Percentiles rank a stretch among this genome's conserved stretches.
phyloP scores from a whole-genome alignment of 2,329 filamentous ascomycete genomes.

The Bipolaris victoriae region DNA sequence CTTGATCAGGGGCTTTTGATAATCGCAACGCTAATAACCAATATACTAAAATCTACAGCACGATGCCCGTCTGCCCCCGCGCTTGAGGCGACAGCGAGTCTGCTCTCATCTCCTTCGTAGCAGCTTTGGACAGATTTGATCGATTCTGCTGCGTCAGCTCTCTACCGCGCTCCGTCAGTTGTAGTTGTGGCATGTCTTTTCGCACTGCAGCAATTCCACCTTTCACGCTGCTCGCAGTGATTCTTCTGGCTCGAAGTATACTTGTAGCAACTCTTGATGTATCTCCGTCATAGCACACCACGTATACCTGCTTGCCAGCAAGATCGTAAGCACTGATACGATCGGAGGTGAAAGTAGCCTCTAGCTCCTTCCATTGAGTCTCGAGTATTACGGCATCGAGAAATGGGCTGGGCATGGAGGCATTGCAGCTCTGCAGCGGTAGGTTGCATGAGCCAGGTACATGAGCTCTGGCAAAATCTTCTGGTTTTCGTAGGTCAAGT shows the following conservation, averaged over 20 bases:
- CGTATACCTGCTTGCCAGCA: constrained; percentile 23
- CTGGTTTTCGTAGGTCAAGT: constrained; percentile 26
- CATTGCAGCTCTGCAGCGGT: constrained; percentile 23
- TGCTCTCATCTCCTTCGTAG: constrained; percentile 2
- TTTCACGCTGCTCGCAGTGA: constrained; percentile 25
- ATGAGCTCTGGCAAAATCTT: constrained; percentile 23
- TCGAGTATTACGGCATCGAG: constrained; percentile 23
- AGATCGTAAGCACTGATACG: constrained; percentile 28
- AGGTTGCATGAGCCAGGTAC: constrained; percentile 30
- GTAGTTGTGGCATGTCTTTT: constrained; percentile 19
- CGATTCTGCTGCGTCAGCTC: constrained; percentile 12
- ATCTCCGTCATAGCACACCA: constrained; percentile 29
- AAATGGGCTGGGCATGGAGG: constrained; percentile 21
- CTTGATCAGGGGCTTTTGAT: too few relatives aligned
- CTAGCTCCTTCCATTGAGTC: constrained; percentile 29
- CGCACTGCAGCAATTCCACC: constrained; percentile 22
- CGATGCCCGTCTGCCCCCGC: constrained; percentile 3
- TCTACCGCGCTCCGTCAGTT: constrained; percentile 13
- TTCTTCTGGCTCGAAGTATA: constrained; percentile 24
- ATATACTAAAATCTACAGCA: background rate
- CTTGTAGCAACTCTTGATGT: constrained; percentile 30
- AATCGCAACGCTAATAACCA: too few relatives aligned
- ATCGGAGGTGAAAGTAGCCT: constrained; percentile 23
- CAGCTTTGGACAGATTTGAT: constrained; percentile 2
- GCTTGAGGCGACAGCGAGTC: constrained; percentile 11